A percentile compares a stretch with the other conserved stretches of the same genome.
These are phyloP conservation scores for Sclerotinia trifoliorum DNA, from an alignment of 2,329 filamentous ascomycete genomes.

Conservation along the genomic window DNA sequence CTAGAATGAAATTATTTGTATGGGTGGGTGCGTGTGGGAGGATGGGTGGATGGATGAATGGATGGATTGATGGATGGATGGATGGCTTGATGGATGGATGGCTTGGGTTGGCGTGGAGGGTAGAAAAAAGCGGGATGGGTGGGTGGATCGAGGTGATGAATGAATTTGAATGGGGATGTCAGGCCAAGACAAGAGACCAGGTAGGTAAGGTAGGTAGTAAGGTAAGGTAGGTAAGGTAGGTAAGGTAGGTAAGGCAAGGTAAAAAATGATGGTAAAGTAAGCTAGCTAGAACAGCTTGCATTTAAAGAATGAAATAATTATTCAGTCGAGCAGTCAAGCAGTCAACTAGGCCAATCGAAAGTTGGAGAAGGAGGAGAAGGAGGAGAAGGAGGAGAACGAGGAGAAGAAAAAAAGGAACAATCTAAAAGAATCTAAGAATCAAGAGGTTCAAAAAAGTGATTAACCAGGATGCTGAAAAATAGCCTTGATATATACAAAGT, in stretches of 20 bases:
- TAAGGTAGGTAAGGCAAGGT: too few species aligned
- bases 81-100: too few species aligned
- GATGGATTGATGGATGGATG: too few species aligned
- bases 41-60: background rate
- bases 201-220: too few species aligned
- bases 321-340: too few species aligned
- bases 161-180: conserved; percentile 1
- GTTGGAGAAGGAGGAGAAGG: background rate
- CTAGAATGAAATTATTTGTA: background rate
- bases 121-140: background rate
- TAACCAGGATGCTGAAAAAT: background rate
- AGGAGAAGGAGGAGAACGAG: background rate
- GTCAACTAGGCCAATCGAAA: background rate
- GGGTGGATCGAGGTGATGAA: background rate
- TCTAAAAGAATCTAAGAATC: too few species aligned
- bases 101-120: too few species aligned
- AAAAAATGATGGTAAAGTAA: too few species aligned
- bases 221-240: background rate
- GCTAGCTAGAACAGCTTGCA: background rate
- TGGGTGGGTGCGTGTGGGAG: background rate
- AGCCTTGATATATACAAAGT: background rate
- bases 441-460: background rate
- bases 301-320: background rate
- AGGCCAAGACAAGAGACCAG: background rate
- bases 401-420: background rate